Percentiles rank a stretch among this genome's conserved stretches.
phyloP scores from a whole-genome alignment of 345 rosid species.

The Durio zibethinus region DNA sequence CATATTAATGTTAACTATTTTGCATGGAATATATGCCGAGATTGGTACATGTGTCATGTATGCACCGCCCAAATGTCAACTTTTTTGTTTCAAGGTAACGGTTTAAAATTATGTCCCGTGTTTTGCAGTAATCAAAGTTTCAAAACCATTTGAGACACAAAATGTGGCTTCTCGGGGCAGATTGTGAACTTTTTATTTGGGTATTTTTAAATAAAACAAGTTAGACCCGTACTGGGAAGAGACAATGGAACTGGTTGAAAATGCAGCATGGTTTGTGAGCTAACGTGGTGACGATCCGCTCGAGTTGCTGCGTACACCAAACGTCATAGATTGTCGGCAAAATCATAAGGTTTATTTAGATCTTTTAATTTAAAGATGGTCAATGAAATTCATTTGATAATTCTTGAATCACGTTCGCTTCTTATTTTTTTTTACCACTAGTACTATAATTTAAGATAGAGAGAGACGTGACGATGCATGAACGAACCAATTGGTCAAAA shows the following conservation, averaged over 20 bases:
- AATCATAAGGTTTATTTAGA: neutral
- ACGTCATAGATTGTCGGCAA: conserved; percentile 4
- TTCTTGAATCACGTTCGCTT: neutral
- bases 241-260: neutral
- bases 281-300: neutral
- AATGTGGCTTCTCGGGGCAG: conserved; percentile 66
- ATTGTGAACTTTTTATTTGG: neutral
- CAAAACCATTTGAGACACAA: neutral
- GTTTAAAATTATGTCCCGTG: neutral
- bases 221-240: conserved; percentile 1
- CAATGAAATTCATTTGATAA: neutral
- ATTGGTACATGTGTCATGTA: neutral
- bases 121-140: neutral
- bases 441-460: neutral
- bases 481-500: conserved; percentile 8
- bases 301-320: conserved; percentile 14
- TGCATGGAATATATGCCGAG: neutral
- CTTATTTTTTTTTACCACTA: neutral
- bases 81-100: neutral
- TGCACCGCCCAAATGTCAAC: neutral
- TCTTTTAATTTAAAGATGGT: neutral
- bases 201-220: neutral
- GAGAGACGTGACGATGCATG: neutral
- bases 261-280: neutral
- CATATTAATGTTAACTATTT: neutral